Conservation (phyloP, 163 green algal species). For the Chlorella variabilis region DNA sequence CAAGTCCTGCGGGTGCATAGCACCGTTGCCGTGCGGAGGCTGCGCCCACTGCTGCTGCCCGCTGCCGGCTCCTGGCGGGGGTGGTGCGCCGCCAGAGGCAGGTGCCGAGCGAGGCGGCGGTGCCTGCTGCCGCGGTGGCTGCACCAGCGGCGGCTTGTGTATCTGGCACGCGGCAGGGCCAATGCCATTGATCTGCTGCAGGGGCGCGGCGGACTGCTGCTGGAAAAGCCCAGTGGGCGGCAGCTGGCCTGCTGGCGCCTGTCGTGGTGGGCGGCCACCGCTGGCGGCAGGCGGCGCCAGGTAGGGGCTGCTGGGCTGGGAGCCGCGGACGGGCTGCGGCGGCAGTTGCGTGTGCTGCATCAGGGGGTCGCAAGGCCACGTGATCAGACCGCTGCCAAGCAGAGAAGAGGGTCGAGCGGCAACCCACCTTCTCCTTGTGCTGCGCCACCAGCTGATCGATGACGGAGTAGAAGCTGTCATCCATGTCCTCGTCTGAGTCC, state of each 20-base stretch:
- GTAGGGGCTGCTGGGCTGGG: constrained; percentile 19
- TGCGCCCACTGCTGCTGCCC: not conserved
- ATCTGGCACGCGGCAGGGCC: not conserved
- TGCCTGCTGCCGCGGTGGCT: not conserved
- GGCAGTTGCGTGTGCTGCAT: not conserved
- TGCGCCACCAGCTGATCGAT: constrained; percentile 14
- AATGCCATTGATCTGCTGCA: constrained; percentile 31
- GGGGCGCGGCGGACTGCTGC: not conserved
- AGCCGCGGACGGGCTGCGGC: not conserved
- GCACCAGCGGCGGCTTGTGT: not conserved
- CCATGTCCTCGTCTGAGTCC: constrained; percentile 13
- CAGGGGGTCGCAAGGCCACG: not conserved
- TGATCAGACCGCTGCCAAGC: too few species aligned
- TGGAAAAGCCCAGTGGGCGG: not conserved
- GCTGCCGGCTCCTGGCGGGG: not conserved
- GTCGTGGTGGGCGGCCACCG: not conserved
- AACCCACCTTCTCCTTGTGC: not conserved
- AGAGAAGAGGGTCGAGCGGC: too few species aligned
- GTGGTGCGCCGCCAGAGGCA: not conserved
- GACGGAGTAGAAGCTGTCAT: not conserved
- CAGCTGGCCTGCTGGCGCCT: not conserved
- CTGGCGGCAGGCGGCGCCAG: not conserved
- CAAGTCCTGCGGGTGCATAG: not conserved
- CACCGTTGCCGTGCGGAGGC: not conserved
- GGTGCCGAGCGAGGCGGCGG: too few species aligned